A percentile compares a stretch with the other conserved stretches of the same genome.
Conservation (phyloP, 2,329 filamentous ascomycete genomes). For the Drechslerella dactyloides region DNA sequence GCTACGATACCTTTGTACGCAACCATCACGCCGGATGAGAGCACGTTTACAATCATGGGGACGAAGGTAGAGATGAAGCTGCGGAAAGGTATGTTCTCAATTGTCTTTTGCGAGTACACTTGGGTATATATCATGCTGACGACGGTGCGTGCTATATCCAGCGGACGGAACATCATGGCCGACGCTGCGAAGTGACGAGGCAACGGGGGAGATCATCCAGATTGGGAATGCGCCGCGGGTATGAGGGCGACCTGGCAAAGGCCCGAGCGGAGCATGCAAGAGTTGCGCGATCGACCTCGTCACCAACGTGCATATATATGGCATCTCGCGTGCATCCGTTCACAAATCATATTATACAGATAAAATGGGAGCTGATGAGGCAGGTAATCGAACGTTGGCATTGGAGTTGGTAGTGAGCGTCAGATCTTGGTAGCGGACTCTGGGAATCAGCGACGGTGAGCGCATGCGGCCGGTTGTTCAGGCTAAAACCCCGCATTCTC, state of each 20-base stretch:
- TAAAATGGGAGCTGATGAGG: too few species aligned
- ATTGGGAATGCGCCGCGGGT: slow-evolving; percentile 76
- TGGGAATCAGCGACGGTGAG: neutral
- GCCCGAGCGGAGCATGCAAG: neutral
- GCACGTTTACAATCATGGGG: slow-evolving; percentile 79
- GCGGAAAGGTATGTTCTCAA: slow-evolving; percentile 56
- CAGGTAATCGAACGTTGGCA: neutral
- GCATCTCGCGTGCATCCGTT: neutral
- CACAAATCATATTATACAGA: neutral
- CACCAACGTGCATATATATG: neutral
- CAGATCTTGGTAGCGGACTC: slow-evolving; percentile 1
- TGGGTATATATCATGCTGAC: neutral
- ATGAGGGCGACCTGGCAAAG: slow-evolving; percentile 53
- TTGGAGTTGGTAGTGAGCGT: neutral
- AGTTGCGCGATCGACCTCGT: too few species aligned
- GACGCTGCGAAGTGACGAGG: slow-evolving; percentile 79
- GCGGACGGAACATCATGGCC: slow-evolving; percentile 73
- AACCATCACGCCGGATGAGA: slow-evolving; percentile 75
- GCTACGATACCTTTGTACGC: slow-evolving; percentile 77
- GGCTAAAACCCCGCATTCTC: slow-evolving; percentile 45
- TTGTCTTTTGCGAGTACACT: neutral
- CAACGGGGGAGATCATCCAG: slow-evolving; percentile 82
- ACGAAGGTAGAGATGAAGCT: slow-evolving; percentile 86
- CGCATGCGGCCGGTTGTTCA: slow-evolving; percentile 23
- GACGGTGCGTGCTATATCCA: neutral